Percentiles rank a stretch among this genome's conserved stretches.
Evolutionary conservation across 192 early-diverging fungal genomes (phyloP).

Genomic region (Entomortierella beljakovae): DNA sequence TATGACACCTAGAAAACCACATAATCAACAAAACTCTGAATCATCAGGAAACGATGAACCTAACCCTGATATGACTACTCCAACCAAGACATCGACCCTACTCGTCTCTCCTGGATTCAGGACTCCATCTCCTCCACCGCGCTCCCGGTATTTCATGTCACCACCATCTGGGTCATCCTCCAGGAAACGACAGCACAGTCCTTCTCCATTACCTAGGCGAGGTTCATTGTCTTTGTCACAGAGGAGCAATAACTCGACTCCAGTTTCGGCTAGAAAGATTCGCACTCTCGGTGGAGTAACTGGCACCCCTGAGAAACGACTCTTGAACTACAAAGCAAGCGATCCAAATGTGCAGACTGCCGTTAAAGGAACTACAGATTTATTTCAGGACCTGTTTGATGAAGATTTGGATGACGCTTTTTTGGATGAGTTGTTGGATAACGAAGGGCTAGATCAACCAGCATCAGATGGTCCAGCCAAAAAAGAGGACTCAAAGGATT

Average conservation of each 20-base stretch:
- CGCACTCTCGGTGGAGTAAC: not conserved
- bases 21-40: no score
- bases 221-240: conserved; percentile 1
- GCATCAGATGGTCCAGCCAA: not conserved
- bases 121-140: conserved; percentile 43
- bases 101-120: conserved; percentile 35
- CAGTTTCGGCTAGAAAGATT: not conserved
- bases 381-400: not conserved
- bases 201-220: conserved; percentile 32
- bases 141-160: conserved; percentile 35
- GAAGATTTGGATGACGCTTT: conserved; percentile 16
- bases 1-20: no score
- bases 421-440: conserved; percentile 12
- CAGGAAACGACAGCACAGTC: conserved; percentile 48
- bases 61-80: conserved; percentile 10
- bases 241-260: not conserved
- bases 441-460: conserved; percentile 3
- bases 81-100: conserved; percentile 14
- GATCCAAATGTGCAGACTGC: not conserved
- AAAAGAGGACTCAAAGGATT: not conserved
- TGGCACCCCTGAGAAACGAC: not conserved
- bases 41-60: not conserved
- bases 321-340: not conserved
- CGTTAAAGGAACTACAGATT: conserved; percentile 2
- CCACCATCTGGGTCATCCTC: conserved; percentile 30